These are phyloP conservation scores for Castanea crenata DNA, from an alignment of 306 rosid species.

Conservation along the genomic window DNA sequence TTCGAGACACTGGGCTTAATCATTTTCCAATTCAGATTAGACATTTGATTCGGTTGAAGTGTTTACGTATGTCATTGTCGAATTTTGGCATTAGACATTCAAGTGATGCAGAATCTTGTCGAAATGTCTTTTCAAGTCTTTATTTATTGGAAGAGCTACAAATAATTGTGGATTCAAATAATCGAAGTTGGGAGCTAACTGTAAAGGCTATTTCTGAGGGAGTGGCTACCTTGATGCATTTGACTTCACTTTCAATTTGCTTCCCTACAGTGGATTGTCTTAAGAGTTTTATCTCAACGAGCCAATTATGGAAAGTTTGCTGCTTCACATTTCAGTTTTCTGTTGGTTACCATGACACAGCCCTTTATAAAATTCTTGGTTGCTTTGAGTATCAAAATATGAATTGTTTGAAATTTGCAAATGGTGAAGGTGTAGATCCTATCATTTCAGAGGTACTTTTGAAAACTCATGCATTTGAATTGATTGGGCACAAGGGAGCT, in stretches of 20 bases:
- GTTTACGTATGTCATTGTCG: slow-evolving; percentile 19
- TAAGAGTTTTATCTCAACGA: slow-evolving; percentile 1
- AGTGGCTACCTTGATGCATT: slow-evolving; percentile 9
- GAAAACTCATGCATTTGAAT: slow-evolving; percentile 30
- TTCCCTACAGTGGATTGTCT: slow-evolving; percentile 20
- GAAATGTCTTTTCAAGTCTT: slow-evolving; percentile 18
- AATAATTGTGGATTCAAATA: slow-evolving; percentile 17
- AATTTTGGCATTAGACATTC: neutral
- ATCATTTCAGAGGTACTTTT: slow-evolving; percentile 12
- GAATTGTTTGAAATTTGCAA: slow-evolving; percentile 18
- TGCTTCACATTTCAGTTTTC: slow-evolving; percentile 17
- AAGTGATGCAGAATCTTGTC: neutral
- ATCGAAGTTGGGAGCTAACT: slow-evolving; percentile 18
- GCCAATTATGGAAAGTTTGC: neutral
- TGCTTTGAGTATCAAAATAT: slow-evolving; percentile 18
- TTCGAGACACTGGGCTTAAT: slow-evolving; percentile 7
- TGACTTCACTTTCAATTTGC: slow-evolving; percentile 7
- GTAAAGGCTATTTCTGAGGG: neutral
- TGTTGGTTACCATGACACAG: slow-evolving; percentile 21
- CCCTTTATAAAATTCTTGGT: slow-evolving; percentile 22
- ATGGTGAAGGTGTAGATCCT: slow-evolving; percentile 2
- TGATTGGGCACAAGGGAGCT: slow-evolving; percentile 8
- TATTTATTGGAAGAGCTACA: slow-evolving; percentile 26
- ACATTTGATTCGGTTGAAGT: slow-evolving; percentile 11
- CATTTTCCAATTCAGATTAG: slow-evolving; percentile 11